Evolutionary conservation across 768 basidiomycete genomes (phyloP).

Genomic region (Cantharellus anzutake): DNA sequence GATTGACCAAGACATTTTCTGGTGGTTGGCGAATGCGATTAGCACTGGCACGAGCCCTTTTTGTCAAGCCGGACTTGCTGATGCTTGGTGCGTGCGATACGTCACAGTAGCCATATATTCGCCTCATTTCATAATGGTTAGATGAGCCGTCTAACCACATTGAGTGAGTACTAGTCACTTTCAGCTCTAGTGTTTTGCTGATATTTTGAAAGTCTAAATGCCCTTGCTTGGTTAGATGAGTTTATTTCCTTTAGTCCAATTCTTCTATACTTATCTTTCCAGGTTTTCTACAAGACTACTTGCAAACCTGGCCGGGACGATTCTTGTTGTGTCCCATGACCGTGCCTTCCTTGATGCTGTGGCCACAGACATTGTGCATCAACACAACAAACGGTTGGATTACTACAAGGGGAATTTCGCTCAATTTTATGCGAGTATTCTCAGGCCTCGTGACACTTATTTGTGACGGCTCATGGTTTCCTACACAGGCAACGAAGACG

Average conservation of each 20-base stretch:
- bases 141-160: conserved; percentile 97
- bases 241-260: neutral
- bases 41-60: conserved; percentile 84
- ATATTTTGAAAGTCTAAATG: conserved; percentile 45
- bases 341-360: conserved; percentile 93
- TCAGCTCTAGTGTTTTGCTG: neutral
- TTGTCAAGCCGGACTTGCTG: conserved; percentile 54
- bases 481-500: conserved; percentile 25
- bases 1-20: conserved; percentile 71
- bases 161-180: conserved; percentile 18
- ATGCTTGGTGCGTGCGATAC: conserved; percentile 21
- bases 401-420: conserved; percentile 99
- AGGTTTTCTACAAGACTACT: conserved; percentile 44
- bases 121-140: conserved; percentile 30
- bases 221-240: conserved; percentile 72
- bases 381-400: conserved; percentile 79
- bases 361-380: conserved; percentile 96
- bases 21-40: conserved; percentile 99
- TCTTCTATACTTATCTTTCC: neutral
- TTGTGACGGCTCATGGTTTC: neutral
- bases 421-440: conserved; percentile 68
- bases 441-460: conserved; percentile 21
- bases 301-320: conserved; percentile 84
- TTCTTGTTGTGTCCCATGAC: conserved; percentile 94
- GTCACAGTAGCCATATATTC: neutral